A percentile compares a stretch with the other conserved stretches of the same genome.
phyloP scores from a whole-genome alignment of 139 green algal genomes.

The Diplosphaera chodatii region DNA sequence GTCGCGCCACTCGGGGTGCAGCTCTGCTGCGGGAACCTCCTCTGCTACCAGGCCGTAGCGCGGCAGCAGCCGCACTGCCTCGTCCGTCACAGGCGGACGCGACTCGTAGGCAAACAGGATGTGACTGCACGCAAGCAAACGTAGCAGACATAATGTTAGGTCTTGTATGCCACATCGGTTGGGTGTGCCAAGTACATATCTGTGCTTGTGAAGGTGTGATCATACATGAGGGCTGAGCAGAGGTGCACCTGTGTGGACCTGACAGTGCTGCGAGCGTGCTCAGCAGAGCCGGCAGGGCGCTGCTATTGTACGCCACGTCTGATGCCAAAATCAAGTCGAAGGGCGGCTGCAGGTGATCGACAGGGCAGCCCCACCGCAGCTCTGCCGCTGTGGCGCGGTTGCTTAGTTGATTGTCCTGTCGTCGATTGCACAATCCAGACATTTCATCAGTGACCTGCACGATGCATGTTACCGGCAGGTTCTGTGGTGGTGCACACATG shows the following conservation, averaged over 20 bases:
- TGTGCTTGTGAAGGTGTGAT: too few species aligned
- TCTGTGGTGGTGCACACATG: too few species aligned
- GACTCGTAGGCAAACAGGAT: constrained; percentile 20
- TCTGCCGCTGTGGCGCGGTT: background rate
- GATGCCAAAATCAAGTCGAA: constrained; percentile 38
- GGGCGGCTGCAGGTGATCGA: constrained; percentile 3
- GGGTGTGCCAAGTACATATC: too few species aligned
- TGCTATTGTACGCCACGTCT: constrained; percentile 31
- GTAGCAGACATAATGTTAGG: too few species aligned
- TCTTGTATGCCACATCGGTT: too few species aligned
- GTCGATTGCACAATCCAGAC: too few species aligned
- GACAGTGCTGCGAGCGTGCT: constrained; percentile 12
- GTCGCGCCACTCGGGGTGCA: constrained; percentile 35
- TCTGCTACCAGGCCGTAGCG: background rate
- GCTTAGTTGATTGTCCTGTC: constrained; percentile 17
- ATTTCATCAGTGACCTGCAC: too few species aligned
- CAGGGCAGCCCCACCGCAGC: constrained; percentile 23
- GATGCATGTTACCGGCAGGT: too few species aligned
- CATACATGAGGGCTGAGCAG: too few species aligned
- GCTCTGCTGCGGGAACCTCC: constrained; percentile 17
- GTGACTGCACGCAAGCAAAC: too few species aligned
- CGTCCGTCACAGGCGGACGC: background rate
- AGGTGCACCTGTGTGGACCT: constrained; percentile 1
- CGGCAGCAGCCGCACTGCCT: background rate
- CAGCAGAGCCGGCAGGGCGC: constrained; percentile 19